phyloP scores from a whole-genome alignment of 2,329 filamentous ascomycete genomes.

The Pseudocercospora pini-densiflorae region DNA sequence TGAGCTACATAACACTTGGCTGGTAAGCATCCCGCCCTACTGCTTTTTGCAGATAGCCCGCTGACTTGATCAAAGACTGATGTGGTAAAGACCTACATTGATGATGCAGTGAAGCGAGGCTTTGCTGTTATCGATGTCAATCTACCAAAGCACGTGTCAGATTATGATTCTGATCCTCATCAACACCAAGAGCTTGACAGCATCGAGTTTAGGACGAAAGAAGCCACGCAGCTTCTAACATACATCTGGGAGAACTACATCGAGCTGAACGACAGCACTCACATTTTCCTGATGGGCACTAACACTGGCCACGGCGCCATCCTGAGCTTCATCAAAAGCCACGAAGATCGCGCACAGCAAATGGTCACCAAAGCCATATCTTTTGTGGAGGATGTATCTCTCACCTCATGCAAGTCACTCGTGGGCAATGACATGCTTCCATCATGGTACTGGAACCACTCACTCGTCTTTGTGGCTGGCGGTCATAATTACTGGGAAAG shows the following conservation, averaged over 20 bases:
- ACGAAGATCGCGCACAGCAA: slow-evolving; percentile 68
- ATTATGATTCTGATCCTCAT: slow-evolving; percentile 48
- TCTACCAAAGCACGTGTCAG: slow-evolving; percentile 76
- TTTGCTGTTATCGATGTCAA: slow-evolving; percentile 93
- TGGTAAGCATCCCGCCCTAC: slow-evolving; percentile 64
- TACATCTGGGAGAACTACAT: slow-evolving; percentile 99
- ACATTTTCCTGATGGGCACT: slow-evolving; percentile 84
- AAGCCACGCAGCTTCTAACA: slow-evolving; percentile 71
- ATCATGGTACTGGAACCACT: slow-evolving; percentile 85
- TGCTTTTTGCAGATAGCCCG: slow-evolving; percentile 38
- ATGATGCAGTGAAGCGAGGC: slow-evolving; percentile 76
- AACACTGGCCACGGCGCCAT: slow-evolving; percentile 88
- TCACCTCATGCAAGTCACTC: slow-evolving; percentile 71
- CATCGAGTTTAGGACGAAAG: slow-evolving; percentile 43
- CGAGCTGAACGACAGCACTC: slow-evolving; percentile 70
- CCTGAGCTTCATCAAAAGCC: slow-evolving; percentile 73
- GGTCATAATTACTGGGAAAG: slow-evolving; percentile 77
- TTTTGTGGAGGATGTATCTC: slow-evolving; percentile 75
- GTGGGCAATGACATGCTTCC: slow-evolving; percentile 70
- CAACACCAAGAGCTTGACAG: slow-evolving; percentile 55
- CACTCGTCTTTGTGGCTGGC: slow-evolving; percentile 75
- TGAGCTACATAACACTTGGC: slow-evolving; percentile 83
- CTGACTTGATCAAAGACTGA: slow-evolving; percentile 70
- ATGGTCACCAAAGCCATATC: slow-evolving; percentile 75
- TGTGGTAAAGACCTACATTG: slow-evolving; percentile 77